A percentile compares a stretch with the other conserved stretches of the same genome.
Evolutionary conservation across 371 early-diverging fungal species (phyloP).

Genomic region (Mucor ambiguus): DNA sequence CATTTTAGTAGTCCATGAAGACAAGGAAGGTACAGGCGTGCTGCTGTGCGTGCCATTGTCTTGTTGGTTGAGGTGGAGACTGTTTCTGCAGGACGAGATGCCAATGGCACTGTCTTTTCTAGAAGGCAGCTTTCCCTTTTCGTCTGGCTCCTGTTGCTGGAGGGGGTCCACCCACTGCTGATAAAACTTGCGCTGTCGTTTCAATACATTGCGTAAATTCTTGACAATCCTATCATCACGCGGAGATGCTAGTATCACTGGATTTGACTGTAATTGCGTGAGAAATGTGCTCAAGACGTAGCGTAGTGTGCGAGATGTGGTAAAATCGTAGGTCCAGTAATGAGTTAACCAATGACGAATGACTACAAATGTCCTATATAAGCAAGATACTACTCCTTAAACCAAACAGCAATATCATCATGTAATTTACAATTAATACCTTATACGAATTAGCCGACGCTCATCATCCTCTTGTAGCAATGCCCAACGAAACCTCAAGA

Average conservation of each 20-base stretch:
- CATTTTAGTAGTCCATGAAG: conserved; percentile 39
- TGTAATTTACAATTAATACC: conserved; percentile 29
- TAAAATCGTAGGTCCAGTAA: conserved; percentile 51
- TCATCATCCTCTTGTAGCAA: conserved; percentile 45
- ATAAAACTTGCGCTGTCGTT: conserved; percentile 43
- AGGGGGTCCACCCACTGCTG: background rate
- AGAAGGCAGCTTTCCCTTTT: background rate
- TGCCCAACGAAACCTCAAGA: conserved; percentile 55
- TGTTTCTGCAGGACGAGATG: conserved; percentile 8
- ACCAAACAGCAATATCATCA: background rate
- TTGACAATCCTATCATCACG: conserved; percentile 49
- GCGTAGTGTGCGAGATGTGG: conserved; percentile 43
- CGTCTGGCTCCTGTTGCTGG: background rate
- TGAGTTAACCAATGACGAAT: conserved; percentile 55
- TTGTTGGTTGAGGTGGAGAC: conserved; percentile 1
- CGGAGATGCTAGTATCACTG: conserved; percentile 42
- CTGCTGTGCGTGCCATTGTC: conserved; percentile 3
- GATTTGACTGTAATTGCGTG: conserved; percentile 44
- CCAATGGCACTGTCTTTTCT: conserved; percentile 45
- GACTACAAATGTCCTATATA: conserved; percentile 53
- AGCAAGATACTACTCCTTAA: background rate
- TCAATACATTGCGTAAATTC: conserved; percentile 40
- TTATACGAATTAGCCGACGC: conserved; percentile 43
- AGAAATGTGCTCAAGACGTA: conserved; percentile 52
- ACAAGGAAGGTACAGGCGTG: conserved; percentile 22